phyloP scores from a whole-genome alignment of 1,139 yeast genomes.

The Taphrina sp. region DNA sequence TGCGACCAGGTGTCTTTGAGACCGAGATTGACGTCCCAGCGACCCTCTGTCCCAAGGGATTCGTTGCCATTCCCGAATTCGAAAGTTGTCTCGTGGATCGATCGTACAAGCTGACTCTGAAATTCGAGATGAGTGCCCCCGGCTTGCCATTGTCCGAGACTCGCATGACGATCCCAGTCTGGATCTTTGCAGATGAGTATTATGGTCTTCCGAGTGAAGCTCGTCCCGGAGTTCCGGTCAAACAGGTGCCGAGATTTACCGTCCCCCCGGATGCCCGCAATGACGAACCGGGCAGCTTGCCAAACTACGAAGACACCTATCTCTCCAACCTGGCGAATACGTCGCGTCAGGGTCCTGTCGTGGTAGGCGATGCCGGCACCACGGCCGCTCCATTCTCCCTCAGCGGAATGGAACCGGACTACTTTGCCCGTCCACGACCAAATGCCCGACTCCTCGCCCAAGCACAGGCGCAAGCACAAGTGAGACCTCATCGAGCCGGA shows the following conservation, averaged over 20 bases:
- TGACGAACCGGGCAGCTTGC: slow-evolving; percentile 28
- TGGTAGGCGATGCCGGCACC: slow-evolving; percentile 24
- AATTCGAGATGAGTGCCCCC: slow-evolving; percentile 16
- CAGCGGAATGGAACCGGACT: slow-evolving; percentile 27
- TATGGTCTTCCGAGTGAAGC: slow-evolving; percentile 27
- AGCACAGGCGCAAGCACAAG: too few species aligned
- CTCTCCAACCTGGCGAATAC: slow-evolving; percentile 15
- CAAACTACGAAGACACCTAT: slow-evolving; percentile 26
- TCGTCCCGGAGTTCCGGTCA: slow-evolving; percentile 11
- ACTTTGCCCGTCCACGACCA: slow-evolving; percentile 17
- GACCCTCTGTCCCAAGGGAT: slow-evolving; percentile 29
- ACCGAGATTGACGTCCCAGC: slow-evolving; percentile 22
- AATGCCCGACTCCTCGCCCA: too few species aligned
- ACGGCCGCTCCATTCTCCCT: slow-evolving; percentile 23
- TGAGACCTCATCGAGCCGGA: background rate
- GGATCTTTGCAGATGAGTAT: slow-evolving; percentile 31
- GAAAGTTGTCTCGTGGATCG: slow-evolving; percentile 29
- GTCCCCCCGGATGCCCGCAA: slow-evolving; percentile 21
- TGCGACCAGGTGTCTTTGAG: slow-evolving; percentile 28
- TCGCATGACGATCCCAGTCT: slow-evolving; percentile 19
- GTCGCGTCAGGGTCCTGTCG: background rate
- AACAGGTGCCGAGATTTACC: slow-evolving; percentile 13
- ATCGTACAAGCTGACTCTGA: slow-evolving; percentile 15
- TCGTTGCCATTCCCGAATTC: slow-evolving; percentile 29
- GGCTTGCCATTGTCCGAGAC: slow-evolving; percentile 16